phyloP scores from a whole-genome alignment of 2,329 filamentous ascomycete genomes.

The Aphanocladium album region DNA sequence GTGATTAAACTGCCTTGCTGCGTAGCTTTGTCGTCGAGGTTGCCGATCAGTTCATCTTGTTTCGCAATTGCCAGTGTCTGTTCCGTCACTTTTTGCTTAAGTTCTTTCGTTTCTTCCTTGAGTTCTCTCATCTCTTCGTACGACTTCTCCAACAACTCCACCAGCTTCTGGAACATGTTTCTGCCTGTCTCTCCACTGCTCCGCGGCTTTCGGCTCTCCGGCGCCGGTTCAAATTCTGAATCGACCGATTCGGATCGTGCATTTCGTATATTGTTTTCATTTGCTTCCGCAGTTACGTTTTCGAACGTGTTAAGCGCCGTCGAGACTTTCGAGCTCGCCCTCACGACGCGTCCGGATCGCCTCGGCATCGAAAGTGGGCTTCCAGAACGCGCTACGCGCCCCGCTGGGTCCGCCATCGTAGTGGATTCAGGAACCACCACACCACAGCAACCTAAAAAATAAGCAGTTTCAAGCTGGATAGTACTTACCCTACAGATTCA shows the following conservation, averaged over 20 bases:
- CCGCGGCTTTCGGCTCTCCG: neutral
- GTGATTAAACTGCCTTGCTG: no score
- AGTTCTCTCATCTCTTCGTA: neutral
- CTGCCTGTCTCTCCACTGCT: neutral
- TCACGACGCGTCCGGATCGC: neutral
- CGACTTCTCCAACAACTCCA: neutral
- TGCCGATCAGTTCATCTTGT: no score
- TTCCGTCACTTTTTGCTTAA: neutral
- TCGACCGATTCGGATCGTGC: no score
- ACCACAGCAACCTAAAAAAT: neutral
- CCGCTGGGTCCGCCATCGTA: neutral
- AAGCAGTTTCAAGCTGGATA: neutral
- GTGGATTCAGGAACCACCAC: neutral
- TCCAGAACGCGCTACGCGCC: neutral
- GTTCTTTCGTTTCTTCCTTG: neutral
- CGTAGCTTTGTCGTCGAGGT: no score
- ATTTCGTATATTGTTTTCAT: no score
- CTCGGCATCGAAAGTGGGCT: neutral
- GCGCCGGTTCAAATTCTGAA: no score
- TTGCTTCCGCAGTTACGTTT: no score
- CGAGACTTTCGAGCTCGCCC: neutral
- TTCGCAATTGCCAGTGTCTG: no score
- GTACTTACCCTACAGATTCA: neutral
- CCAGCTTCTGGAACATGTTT: neutral
- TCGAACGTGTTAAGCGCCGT: no score